Evolutionary conservation across 2,329 filamentous ascomycete genomes (phyloP).

Genomic region (Xylariaceae sp.): DNA sequence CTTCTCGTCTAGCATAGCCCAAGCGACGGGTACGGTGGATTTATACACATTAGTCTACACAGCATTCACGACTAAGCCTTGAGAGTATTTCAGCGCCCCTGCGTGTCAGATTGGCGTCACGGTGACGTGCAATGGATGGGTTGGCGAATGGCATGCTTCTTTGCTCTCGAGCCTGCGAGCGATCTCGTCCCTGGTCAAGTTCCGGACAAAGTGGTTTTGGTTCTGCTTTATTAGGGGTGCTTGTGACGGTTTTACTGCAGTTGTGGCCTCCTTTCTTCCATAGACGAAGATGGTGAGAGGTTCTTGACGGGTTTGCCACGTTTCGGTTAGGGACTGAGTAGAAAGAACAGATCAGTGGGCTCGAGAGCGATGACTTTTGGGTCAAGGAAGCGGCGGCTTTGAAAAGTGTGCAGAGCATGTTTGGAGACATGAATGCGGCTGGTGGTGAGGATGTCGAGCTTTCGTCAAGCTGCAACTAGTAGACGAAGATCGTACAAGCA

Average conservation of each 20-base stretch:
- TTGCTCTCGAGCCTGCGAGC: conserved; percentile 3
- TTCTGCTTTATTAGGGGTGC: neutral
- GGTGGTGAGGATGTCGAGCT: too few species aligned
- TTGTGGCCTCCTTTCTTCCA: conserved; percentile 4
- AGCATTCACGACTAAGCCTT: conserved; percentile 4
- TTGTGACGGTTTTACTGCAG: neutral
- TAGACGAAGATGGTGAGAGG: conserved; percentile 5
- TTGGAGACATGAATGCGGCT: neutral
- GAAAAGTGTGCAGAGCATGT: conserved; percentile 1
- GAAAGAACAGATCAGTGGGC: neutral
- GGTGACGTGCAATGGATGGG: conserved; percentile 2
- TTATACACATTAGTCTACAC: conserved; percentile 3
- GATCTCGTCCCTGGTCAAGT: neutral
- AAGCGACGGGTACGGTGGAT: conserved; percentile 3
- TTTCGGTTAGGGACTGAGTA: conserved; percentile 5
- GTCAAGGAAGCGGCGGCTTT: neutral
- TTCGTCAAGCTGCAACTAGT: too few species aligned
- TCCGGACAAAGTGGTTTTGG: neutral
- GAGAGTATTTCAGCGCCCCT: neutral
- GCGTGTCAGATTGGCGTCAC: neutral
- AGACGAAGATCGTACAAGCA: too few species aligned
- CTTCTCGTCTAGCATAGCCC: neutral
- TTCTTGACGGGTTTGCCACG: conserved; percentile 6
- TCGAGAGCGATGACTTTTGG: conserved; percentile 6
- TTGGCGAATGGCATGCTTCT: conserved; percentile 4